A percentile compares a stretch with the other conserved stretches of the same genome.
These are phyloP conservation scores for Didymella pinodella DNA, from an alignment of 2,329 filamentous ascomycete genomes.

Conservation along the genomic window DNA sequence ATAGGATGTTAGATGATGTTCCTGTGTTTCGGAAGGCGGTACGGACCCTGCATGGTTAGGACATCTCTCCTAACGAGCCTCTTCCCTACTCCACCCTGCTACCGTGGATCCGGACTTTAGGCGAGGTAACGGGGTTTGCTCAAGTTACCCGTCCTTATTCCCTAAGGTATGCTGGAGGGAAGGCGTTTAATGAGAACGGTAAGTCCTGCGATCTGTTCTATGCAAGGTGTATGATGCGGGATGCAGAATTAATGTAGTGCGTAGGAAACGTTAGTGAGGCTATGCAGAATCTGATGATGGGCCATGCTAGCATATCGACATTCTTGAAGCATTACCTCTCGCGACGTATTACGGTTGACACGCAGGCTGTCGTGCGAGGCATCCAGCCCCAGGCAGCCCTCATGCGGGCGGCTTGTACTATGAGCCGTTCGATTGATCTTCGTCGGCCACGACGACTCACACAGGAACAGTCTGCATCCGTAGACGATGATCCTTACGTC, in stretches of 20 bases:
- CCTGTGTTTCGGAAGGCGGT: too few species aligned
- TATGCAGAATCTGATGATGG: slow-evolving; percentile 46
- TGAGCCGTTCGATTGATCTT: slow-evolving; percentile 28
- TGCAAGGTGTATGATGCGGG: slow-evolving; percentile 12
- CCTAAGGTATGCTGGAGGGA: too few species aligned
- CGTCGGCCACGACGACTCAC: slow-evolving; percentile 24
- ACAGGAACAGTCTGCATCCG: slow-evolving; percentile 19
- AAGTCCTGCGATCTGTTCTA: neutral
- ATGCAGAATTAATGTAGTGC: neutral
- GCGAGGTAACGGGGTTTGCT: too few species aligned
- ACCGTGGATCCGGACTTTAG: too few species aligned
- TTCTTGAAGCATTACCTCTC: slow-evolving; percentile 31
- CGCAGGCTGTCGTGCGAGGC: slow-evolving; percentile 24
- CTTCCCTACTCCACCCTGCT: too few species aligned
- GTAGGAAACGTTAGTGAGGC: too few species aligned
- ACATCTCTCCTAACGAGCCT: too few species aligned
- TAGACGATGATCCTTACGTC: neutral
- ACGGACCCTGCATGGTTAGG: too few species aligned
- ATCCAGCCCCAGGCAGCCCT: slow-evolving; percentile 23
- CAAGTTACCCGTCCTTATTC: too few species aligned
- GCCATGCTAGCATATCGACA: slow-evolving; percentile 25
- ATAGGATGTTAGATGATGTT: too few species aligned
- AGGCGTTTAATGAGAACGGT: too few species aligned
- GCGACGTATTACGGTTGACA: slow-evolving; percentile 24
- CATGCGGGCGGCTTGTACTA: slow-evolving; percentile 29